Conservation (phyloP, 805 yeast genomes). For the Spathaspora arborariae region DNA sequence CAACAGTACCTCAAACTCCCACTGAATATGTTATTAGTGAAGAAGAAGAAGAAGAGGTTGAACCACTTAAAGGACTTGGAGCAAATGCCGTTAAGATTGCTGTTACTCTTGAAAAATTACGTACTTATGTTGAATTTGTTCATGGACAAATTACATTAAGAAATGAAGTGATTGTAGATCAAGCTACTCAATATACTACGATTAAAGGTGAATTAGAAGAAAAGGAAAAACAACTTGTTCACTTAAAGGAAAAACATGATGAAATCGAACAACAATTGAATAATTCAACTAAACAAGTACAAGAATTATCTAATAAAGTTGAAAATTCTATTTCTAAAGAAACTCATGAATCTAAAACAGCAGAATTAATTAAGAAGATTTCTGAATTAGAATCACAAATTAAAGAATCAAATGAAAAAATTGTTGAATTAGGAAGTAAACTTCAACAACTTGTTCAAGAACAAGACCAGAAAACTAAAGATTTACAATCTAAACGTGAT, state of each 20-base stretch:
- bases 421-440: background rate
- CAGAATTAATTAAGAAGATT: background rate
- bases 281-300: background rate
- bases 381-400: conserved; percentile 1
- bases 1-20: background rate
- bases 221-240: conserved; percentile 5
- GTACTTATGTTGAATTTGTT: background rate
- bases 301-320: background rate
- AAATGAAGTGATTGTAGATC: background rate
- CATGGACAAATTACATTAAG: background rate
- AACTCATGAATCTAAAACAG: background rate
- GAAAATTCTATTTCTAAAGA: background rate
- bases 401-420: background rate
- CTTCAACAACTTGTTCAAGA: background rate
- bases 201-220: conserved; percentile 1
- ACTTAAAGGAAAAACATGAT: background rate
- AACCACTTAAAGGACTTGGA: background rate
- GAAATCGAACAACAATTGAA: background rate
- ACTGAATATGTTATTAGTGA: background rate
- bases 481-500: background rate
- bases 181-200: background rate
- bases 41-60: background rate
- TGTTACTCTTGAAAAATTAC: background rate
- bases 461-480: background rate
- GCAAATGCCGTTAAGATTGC: background rate